Evolutionary conservation across 768 basidiomycete species (phyloP).

Genomic region (Agaricus subrufescens): DNA sequence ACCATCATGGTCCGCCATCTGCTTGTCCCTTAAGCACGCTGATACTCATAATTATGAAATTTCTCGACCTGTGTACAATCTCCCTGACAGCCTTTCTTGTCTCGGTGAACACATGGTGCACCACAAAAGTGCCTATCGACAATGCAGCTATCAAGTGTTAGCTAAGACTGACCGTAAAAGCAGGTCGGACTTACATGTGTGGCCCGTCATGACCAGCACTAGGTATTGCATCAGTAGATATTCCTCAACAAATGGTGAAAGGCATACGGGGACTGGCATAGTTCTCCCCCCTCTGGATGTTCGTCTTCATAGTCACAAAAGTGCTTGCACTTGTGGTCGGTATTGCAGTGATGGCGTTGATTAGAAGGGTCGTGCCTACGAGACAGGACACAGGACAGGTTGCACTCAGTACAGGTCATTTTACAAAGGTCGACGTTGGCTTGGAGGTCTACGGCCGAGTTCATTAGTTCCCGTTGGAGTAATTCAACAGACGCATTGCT

Average conservation of each 20-base stretch:
- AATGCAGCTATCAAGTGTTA: slow-evolving; percentile 37
- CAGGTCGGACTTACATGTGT: slow-evolving; percentile 40
- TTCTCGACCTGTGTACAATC: slow-evolving; percentile 46
- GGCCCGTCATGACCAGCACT: slow-evolving; percentile 58
- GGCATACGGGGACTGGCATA: slow-evolving; percentile 45
- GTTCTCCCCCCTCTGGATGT: slow-evolving; percentile 22
- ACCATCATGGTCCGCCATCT: slow-evolving; percentile 45
- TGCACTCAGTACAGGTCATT: slow-evolving; percentile 41
- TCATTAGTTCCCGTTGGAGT: slow-evolving; percentile 39
- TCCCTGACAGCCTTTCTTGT: slow-evolving; percentile 45
- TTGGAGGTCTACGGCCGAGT: slow-evolving; percentile 38
- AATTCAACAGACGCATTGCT: slow-evolving; percentile 39
- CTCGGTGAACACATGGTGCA: slow-evolving; percentile 38
- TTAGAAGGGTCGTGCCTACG: slow-evolving; percentile 34
- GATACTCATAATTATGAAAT: background rate
- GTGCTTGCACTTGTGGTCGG: slow-evolving; percentile 41
- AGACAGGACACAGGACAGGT: slow-evolving; percentile 41
- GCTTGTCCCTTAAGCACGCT: background rate
- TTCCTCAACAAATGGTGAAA: background rate
- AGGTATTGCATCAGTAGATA: background rate
- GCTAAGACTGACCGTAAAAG: background rate
- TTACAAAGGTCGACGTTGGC: slow-evolving; percentile 45
- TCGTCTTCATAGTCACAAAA: slow-evolving; percentile 39
- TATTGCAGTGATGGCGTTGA: slow-evolving; percentile 44
- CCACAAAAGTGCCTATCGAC: slow-evolving; percentile 52